A percentile compares a stretch with the other conserved stretches of the same genome.
Conservation (phyloP, 805 yeast genomes). For the Nakazawaea laoshanensis region DNA sequence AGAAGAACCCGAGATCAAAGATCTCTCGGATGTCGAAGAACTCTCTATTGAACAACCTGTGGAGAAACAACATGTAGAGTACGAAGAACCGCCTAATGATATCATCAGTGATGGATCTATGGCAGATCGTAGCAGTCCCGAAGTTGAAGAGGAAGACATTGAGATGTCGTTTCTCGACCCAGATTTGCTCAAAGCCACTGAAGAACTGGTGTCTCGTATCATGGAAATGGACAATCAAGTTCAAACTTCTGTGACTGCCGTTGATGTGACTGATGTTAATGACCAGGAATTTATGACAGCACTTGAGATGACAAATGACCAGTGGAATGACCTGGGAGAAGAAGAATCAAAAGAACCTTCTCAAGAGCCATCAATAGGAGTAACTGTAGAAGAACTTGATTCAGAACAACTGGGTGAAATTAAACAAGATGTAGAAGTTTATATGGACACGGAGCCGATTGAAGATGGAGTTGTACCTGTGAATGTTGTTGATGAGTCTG, state of each 20-base stretch:
- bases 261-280: not conserved
- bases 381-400: no score
- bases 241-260: not conserved
- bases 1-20: not conserved
- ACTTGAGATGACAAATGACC: no score
- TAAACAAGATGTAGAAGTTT: no score
- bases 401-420: no score
- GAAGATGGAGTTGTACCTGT: not conserved
- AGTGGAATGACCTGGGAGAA: no score
- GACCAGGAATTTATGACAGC: no score
- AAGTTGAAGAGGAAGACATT: not conserved
- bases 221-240: not conserved
- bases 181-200: not conserved
- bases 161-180: constrained; percentile 1
- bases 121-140: constrained; percentile 2
- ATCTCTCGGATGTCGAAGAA: not conserved
- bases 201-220: not conserved
- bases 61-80: not conserved
- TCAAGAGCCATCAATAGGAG: no score
- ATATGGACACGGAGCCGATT: not conserved
- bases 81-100: constrained; percentile 1
- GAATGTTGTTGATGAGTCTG: no score
- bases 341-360: no score
- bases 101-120: constrained; percentile 2
- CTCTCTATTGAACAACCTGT: not conserved